phyloP scores from a whole-genome alignment of 2,329 filamentous ascomycete species.

The Stagonosporopsis rhizophila region DNA sequence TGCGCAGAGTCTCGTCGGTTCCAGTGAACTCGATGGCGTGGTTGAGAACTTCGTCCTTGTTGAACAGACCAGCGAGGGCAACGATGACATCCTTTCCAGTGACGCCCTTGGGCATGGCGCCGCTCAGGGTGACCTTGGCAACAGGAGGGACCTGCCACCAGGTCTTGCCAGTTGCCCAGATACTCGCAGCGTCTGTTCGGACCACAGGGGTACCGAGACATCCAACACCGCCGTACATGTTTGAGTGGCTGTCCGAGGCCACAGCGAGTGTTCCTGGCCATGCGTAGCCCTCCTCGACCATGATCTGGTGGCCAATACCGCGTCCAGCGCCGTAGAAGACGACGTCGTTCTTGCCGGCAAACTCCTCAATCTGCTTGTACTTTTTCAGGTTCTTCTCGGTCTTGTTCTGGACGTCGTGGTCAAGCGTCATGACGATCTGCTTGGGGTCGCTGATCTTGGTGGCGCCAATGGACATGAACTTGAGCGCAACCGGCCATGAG shows the following conservation, averaged over 20 bases:
- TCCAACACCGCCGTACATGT: constrained; percentile 83
- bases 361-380: constrained; percentile 80
- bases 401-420: constrained; percentile 90
- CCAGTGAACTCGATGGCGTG: constrained; percentile 89
- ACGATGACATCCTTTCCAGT: constrained; percentile 95
- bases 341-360: constrained; percentile 79
- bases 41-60: constrained; percentile 87
- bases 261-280: constrained; percentile 89
- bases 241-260: constrained; percentile 78
- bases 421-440: constrained; percentile 83
- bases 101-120: constrained; percentile 77
- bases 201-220: constrained; percentile 83
- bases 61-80: constrained; percentile 84
- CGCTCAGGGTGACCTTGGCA: constrained; percentile 79
- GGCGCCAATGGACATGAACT: constrained; percentile 85
- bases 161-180: constrained; percentile 82
- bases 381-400: constrained; percentile 80
- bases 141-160: constrained; percentile 92
- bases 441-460: constrained; percentile 72
- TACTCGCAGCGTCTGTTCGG: constrained; percentile 82
- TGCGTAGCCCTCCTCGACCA: constrained; percentile 83
- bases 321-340: constrained; percentile 78
- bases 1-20: constrained; percentile 76
- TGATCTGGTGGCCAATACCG: constrained; percentile 90
- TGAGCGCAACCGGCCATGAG: constrained; percentile 75